Evolutionary conservation across 108 stramenopile species (phyloP), one percentile per base, ranked within the genome.

Genomic region (Mediolabrus comicus): DNA sequence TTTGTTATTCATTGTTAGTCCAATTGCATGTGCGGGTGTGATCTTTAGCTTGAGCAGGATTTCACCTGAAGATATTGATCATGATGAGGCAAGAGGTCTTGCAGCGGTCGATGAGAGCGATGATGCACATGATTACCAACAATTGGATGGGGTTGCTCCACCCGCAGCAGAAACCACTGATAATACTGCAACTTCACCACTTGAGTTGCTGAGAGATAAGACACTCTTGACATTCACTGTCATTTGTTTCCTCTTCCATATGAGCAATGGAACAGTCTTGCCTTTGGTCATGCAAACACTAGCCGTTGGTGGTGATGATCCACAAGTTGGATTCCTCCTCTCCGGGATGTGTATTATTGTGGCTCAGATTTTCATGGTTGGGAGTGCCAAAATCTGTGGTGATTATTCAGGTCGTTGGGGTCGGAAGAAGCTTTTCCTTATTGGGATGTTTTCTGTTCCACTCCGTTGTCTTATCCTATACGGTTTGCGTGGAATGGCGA

Each of bases 241-340:
- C 9, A 79, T 92, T 62, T 79, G 79, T 69, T 95, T 95, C 57
- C 68, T 90, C 26, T 95, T 95, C 69, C 94, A 95, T 60, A 80
- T 77, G n/a, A 78, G 91, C 12, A 95, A 95, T 57, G 91, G 94
- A 26, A 92, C 94, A 7, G 88, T 95, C 14, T 74, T 95, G 27
- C 94, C 94, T 0, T 71, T 95, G 33, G 91, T 92, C 16, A 95
- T 95, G 94, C 92, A 92, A 71, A 95, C 88, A 7, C 71, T 91
- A 26, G 90, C 91, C 2, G 84, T 91, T 77, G 89, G 87, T 55
- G 84, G 84, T 51, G 89, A 91, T 29, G 0, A 49, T 0, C 46
- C 46, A 24, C 53, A 83, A 8, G 68, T 43, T n/a, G 90, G 94
- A 31, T 87, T 95, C 33, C 75, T 95, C 32, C 67, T 95, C 77